Evolutionary conservation across 1,284 basidiomycete species (phyloP).

Genomic region (Cerrena zonata): DNA sequence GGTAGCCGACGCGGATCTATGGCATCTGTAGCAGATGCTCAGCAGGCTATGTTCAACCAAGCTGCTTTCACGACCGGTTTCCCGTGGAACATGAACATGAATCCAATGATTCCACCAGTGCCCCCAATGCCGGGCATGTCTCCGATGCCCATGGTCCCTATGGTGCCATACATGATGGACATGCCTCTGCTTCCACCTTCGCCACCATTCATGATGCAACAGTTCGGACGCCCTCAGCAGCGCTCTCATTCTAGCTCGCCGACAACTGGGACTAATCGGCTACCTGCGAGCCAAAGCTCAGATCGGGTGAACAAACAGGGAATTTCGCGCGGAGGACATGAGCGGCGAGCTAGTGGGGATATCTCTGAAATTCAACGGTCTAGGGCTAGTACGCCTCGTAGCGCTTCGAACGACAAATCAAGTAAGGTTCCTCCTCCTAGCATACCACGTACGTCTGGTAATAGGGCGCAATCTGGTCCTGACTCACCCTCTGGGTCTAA

Average conservation of each 20-base stretch:
- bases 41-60: slow-evolving; percentile 14
- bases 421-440: not conserved
- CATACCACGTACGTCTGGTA: not conserved
- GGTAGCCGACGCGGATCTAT: slow-evolving; percentile 41
- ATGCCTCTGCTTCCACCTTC: slow-evolving; percentile 68
- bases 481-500: not conserved
- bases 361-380: not conserved
- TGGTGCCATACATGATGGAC: slow-evolving; percentile 36
- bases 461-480: not conserved
- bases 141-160: slow-evolving; percentile 27
- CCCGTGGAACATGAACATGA: slow-evolving; percentile 22
- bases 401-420: not conserved
- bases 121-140: slow-evolving; percentile 28
- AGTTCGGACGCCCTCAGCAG: slow-evolving; percentile 28
- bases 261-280: slow-evolving; percentile 13
- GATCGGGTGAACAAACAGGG: slow-evolving; percentile 18
- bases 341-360: slow-evolving; percentile 5
- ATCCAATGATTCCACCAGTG: slow-evolving; percentile 10
- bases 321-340: slow-evolving; percentile 1
- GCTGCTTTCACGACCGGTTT: slow-evolving; percentile 16
- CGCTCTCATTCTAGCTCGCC: slow-evolving; percentile 28
- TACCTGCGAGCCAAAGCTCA: slow-evolving; percentile 17
- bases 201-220: slow-evolving; percentile 69
- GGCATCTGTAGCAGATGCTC: slow-evolving; percentile 29
- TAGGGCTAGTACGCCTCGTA: not conserved